A percentile compares a stretch with the other conserved stretches of the same genome.
These are phyloP conservation scores for Chlamydomonas sphaeroides DNA, from an alignment of 139 green algal genomes.

Conservation along the genomic window DNA sequence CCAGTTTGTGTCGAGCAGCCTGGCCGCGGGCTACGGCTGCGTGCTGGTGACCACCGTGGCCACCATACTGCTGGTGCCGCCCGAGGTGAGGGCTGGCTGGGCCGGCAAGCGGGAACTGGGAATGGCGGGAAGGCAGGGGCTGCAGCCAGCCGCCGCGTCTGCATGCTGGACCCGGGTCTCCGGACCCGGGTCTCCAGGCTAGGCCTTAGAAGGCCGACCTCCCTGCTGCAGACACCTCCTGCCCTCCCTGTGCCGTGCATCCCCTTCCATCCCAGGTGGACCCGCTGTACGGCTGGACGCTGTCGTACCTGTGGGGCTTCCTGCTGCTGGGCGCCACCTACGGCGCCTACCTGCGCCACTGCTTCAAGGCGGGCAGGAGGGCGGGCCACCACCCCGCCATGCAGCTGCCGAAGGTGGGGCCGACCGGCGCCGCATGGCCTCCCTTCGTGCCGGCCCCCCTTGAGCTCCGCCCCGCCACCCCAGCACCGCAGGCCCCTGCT, in stretches of 20 bases:
- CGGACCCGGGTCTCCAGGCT: no score
- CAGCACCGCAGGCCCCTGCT: no score
- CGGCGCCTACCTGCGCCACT: conserved; percentile 42
- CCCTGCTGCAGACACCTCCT: no score
- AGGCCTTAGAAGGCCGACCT: no score
- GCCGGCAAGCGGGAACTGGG: no score
- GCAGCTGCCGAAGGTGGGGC: conserved; percentile 20
- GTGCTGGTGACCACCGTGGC: neutral
- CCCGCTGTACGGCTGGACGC: conserved; percentile 58
- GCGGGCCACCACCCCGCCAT: conserved; percentile 15
- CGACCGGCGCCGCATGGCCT: no score
- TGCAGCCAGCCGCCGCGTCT: no score
- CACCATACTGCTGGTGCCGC: conserved; percentile 22
- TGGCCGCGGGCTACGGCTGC: conserved; percentile 29
- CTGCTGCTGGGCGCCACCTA: conserved; percentile 49
- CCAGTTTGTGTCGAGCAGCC: conserved; percentile 8
- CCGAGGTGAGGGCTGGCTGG: conserved; percentile 9
- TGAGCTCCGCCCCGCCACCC: no score
- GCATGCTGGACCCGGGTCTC: no score
- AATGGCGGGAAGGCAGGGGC: no score
- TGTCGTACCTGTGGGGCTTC: conserved; percentile 61
- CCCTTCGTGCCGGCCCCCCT: no score
- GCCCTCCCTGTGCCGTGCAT: no score
- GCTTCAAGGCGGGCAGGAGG: conserved; percentile 26
- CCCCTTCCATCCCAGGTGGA: conserved; percentile 14